Evolutionary conservation across 192 early-diverging fungal genomes (phyloP).

Genomic region (Coemansia reversa): DNA sequence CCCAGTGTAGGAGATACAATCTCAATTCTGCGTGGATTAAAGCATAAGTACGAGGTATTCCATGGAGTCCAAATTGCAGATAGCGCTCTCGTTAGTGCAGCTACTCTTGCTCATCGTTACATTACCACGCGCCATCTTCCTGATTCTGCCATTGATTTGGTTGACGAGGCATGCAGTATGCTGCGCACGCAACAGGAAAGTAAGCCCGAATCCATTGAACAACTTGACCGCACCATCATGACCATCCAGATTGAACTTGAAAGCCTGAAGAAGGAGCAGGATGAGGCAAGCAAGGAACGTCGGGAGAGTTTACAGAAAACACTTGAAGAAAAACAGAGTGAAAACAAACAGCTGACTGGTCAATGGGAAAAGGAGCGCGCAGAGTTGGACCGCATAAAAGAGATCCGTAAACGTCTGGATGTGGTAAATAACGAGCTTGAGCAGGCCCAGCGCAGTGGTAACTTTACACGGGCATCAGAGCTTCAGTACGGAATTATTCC

Average conservation of each 20-base stretch:
- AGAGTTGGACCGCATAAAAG: constrained; percentile 68
- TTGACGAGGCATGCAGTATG: constrained; percentile 80
- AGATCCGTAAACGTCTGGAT: constrained; percentile 67
- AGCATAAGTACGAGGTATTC: constrained; percentile 75
- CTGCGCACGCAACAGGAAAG: constrained; percentile 75
- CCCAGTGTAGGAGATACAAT: constrained; percentile 70
- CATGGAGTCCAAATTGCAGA: constrained; percentile 79
- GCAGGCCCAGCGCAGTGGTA: constrained; percentile 67
- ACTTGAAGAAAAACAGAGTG: constrained; percentile 60
- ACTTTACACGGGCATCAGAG: constrained; percentile 72
- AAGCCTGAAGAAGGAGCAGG: constrained; percentile 75
- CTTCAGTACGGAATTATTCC: constrained; percentile 79
- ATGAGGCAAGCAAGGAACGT: constrained; percentile 66
- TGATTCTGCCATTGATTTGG: constrained; percentile 80
- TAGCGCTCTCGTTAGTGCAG: constrained; percentile 68
- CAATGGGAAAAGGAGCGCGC: constrained; percentile 71
- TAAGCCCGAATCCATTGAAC: constrained; percentile 75
- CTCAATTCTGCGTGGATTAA: constrained; percentile 74
- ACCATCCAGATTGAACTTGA: constrained; percentile 79
- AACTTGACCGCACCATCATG: constrained; percentile 70
- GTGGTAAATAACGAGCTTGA: constrained; percentile 75
- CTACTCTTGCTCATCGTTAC: constrained; percentile 71
- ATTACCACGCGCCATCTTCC: constrained; percentile 71
- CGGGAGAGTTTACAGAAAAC: constrained; percentile 60
- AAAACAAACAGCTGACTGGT: constrained; percentile 57